Base-by-base conservation (phyloP, 352 stramenopile genomes). In the Pythium dissotocum region DNA sequence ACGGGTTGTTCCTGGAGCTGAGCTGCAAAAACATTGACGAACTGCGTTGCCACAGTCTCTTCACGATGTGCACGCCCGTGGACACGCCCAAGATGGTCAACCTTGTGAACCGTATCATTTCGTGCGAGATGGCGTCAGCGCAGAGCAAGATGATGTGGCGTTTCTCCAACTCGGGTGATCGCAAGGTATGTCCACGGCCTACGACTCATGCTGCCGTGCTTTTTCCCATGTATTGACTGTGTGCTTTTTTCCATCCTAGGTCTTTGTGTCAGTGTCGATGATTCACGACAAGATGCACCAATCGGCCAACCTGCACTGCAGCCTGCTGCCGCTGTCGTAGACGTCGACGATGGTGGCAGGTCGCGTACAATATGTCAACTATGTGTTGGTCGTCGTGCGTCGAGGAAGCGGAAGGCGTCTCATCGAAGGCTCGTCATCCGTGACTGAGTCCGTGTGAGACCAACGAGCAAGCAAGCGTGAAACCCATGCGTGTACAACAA, bases 81-180 rank as follows among this genome's bases (percentile, higher is more conserved):
- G 83, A 94, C 58, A 77, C 84, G 2, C 83, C 83, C 12, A 94
- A 91, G 74, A 92, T 94, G 85, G 90, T 92, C 71, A 83, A 77
- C 67, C 75, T 94, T 32, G 85, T 94, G 12, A 79, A 80, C 65
- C 89, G 87, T 71, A 88, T 94, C 67, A 61, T 90, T 2, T 80
- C 83, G 46, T 92, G 83, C 56, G 85, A 94, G 64, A 85, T 88
- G 71, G 79, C 78, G 40, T 94, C 85, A 5, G 83, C 83, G 13
- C 85, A 92, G 73, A 88, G 80, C 77, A 94, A 92, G 71, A 94
- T 94, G 85, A 80, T 89, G 79, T 94, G 85, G 85, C 81, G 90
- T 66, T 89, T 90, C 32, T 78, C 80, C 42, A 89, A 76, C 72
- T 82, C 79, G 24, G 78, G 82, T 57, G 82, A 91, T 60, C 80